Evolutionary conservation across 2,329 filamentous ascomycete species (phyloP), one percentile per base, ranked within the genome.

Genomic region (Stachybotrys chlorohalonatus): DNA sequence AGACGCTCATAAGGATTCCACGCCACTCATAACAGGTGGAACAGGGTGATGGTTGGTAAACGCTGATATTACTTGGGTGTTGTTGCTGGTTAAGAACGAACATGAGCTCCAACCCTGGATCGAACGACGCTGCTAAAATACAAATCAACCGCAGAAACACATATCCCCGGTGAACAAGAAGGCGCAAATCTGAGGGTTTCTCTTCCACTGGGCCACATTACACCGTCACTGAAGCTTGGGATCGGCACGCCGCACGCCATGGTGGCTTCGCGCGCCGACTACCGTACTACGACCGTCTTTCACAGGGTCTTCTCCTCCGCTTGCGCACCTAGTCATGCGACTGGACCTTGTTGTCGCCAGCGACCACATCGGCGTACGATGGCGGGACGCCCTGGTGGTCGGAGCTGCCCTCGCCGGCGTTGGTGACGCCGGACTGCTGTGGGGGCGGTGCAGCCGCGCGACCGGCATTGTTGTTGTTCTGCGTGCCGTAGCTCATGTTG

Each of bases 291-390:
- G 24, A 13, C 36, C 13, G 36, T 13, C 8, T 13, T 13, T 42
- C 36, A 42, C 36, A 42, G 36, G 36, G 36, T 42, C 36, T 42
- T 13, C 36, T 42, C 9, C 13, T 42, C 36, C 36, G 8, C 36
- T 5, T 42, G 36, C 36, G 36, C 36, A 17, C 56, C 54, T 69
- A 71, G 5, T 68, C 64, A 17, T 60, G 60, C 9, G 67, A 63
- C 78, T 97, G 94, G 52, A 96, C 79, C 81, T 97, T 97, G 72
- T 96, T 75, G 67, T 97, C 93, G 1, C 90, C 91, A 64, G 86
- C 86, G 56, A 96, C 86, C 51, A 90, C 93, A 72, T 96, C 90
- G 15, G 89, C 87, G 70, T 97, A 97, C 13, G 87, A 90, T 5
- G 94, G 93, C 47, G 93, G 92, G 45, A 82, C 77, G 11, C 73